Evolutionary conservation across 495 filamentous ascomycete species (phyloP).

Genomic region (Elasticomyces elasticus): DNA sequence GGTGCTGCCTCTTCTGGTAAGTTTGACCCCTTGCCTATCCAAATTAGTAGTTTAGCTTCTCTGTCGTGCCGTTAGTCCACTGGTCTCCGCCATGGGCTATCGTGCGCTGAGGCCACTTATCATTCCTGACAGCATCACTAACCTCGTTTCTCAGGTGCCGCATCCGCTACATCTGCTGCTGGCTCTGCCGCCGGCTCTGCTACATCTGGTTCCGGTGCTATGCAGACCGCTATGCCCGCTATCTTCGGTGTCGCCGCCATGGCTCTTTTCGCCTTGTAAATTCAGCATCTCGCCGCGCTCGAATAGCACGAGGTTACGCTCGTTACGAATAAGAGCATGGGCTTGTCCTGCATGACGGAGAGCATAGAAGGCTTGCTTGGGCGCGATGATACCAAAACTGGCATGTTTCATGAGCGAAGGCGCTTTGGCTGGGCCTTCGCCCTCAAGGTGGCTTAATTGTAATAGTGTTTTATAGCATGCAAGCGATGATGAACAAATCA

Average conservation of each 20-base stretch:
- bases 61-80: too few species aligned
- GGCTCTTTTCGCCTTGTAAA: slow-evolving; percentile 19
- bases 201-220: slow-evolving; percentile 1
- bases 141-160: not conserved
- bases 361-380: not conserved
- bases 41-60: too few species aligned
- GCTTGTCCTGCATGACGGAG: not conserved
- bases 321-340: not conserved
- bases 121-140: too few species aligned
- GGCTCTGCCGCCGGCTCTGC: slow-evolving; percentile 3
- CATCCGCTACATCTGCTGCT: not conserved
- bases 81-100: too few species aligned
- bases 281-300: not conserved
- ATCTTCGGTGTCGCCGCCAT: slow-evolving; percentile 12
- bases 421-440: not conserved
- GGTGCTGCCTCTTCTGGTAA: not conserved
- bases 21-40: too few species aligned
- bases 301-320: not conserved
- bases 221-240: slow-evolving; percentile 10
- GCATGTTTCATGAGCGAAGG: too few species aligned
- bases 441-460: not conserved
- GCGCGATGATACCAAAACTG: slow-evolving; percentile 1
- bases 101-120: too few species aligned
- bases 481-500: too few species aligned
- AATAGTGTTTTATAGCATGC: too few species aligned